Evolutionary conservation across 768 basidiomycete species (phyloP).

Genomic region (Pholiota microspora): DNA sequence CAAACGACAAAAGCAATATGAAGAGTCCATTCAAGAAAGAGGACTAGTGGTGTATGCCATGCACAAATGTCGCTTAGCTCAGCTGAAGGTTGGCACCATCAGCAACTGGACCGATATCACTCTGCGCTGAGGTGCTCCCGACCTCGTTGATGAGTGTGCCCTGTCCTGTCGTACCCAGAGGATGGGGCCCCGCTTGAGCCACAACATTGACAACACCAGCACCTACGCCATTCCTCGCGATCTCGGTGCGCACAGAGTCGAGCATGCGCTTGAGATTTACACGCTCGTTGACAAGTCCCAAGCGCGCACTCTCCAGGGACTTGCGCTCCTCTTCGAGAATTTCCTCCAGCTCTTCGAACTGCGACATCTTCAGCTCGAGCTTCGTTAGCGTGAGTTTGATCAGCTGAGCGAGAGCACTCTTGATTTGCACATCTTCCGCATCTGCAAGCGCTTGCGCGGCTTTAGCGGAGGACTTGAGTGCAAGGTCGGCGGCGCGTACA

Average conservation of each 20-base stretch:
- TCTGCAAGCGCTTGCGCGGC: conserved; percentile 79
- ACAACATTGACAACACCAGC: conserved; percentile 20
- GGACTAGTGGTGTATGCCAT: background rate
- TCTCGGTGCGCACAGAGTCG: conserved; percentile 63
- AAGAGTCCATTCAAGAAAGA: no score
- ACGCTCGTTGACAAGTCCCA: conserved; percentile 80
- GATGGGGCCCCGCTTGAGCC: conserved; percentile 28
- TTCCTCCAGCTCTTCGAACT: conserved; percentile 94
- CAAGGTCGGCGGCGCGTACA: conserved; percentile 79
- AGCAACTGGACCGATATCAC: conserved; percentile 50
- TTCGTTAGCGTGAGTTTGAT: conserved; percentile 85
- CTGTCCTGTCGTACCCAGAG: conserved; percentile 58
- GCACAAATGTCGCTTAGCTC: conserved; percentile 20
- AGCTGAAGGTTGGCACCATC: conserved; percentile 58
- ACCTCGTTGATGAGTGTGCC: conserved; percentile 59
- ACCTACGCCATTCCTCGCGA: conserved; percentile 51
- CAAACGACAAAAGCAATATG: no score
- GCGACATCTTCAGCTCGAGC: conserved; percentile 90
- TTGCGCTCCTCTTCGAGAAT: conserved; percentile 89
- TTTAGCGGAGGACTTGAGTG: conserved; percentile 85
- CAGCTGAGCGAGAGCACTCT: conserved; percentile 73
- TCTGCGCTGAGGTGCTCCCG: conserved; percentile 41
- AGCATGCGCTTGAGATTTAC: conserved; percentile 68
- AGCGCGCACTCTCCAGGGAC: conserved; percentile 76
- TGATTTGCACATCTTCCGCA: conserved; percentile 81